Evolutionary conservation across 2,329 filamentous ascomycete genomes (phyloP), one percentile per base, ranked within the genome.

Genomic region (Curvularia sp.): DNA sequence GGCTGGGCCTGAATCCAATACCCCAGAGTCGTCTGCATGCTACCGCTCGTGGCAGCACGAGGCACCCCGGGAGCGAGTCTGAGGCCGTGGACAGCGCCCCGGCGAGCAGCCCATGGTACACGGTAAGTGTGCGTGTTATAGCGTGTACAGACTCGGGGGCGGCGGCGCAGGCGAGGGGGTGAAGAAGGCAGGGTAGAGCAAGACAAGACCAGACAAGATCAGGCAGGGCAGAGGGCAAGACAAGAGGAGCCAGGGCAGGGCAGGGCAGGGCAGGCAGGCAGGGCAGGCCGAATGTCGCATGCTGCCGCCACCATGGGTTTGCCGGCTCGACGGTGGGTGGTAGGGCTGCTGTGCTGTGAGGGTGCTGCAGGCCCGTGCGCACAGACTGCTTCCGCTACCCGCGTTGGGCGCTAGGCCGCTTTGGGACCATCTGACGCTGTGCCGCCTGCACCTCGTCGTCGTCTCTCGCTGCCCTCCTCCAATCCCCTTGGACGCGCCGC

Each of bases 341-440:
- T 31, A 31, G 28, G 28, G 33, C 15, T 38, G 15, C 13, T 13
- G 33, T 70, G 64, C 60, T 43, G 54, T 49, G 22, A 43, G 20
- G 39, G 20, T 57, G 59, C 56, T 15, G 4, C 8, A 4, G 31
- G 47, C 20, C 50, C 22, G 41, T 57, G 49, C 46, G 35, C 54
- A 44, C 35, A 38, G 54, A 44, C 53, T 48, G 58, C 54, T 59
- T 58, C 64, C 61, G 57, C 55, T 58, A 62, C 58, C 62, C 64
- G 57, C 60, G 41, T 52, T 46, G 30, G 56, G 58, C 48, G 31
- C 53, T 57, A 56, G 49, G 20, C 57, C 30, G 18, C 15, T 28
- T 26, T 22, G 26, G 38, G 47, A 31, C 33, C 42, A 20, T 56
- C 53, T 56, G 52, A 49, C 48, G 35, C 49, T 57, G 57, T 57